Evolutionary conservation across 805 yeast species (phyloP).

Genomic region (Suhomyces sp.): DNA sequence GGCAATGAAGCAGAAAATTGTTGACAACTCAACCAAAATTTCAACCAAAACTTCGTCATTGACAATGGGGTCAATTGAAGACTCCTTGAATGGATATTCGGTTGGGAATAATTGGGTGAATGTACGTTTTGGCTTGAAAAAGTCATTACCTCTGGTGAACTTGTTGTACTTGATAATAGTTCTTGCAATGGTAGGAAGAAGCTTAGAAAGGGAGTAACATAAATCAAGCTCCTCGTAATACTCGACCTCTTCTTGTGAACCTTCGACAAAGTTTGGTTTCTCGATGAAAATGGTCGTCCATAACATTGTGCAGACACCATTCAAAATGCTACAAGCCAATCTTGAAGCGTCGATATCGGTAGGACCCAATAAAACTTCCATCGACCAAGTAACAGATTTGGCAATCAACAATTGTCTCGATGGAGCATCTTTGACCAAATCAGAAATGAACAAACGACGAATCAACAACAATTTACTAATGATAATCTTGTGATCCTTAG

Average conservation of each 20-base stretch:
- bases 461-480: slow-evolving; percentile 59
- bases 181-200: slow-evolving; percentile 52
- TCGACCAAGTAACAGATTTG: slow-evolving; percentile 51
- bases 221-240: slow-evolving; percentile 29
- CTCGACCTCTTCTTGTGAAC: slow-evolving; percentile 14
- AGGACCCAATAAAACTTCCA: slow-evolving; percentile 53
- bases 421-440: slow-evolving; percentile 25
- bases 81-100: slow-evolving; percentile 58
- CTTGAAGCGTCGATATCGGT: slow-evolving; percentile 59
- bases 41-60: slow-evolving; percentile 70
- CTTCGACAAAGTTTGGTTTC: slow-evolving; percentile 9
- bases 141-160: slow-evolving; percentile 43
- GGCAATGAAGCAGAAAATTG: slow-evolving; percentile 55
- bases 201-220: slow-evolving; percentile 48
- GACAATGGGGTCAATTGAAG: slow-evolving; percentile 71
- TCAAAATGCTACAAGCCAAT: slow-evolving; percentile 57
- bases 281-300: slow-evolving; percentile 27
- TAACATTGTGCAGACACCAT: slow-evolving; percentile 44
- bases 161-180: slow-evolving; percentile 53
- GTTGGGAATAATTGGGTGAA: slow-evolving; percentile 71
- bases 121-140: slow-evolving; percentile 56
- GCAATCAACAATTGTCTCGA: slow-evolving; percentile 41
- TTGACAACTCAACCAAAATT: slow-evolving; percentile 63
- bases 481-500: slow-evolving; percentile 53
- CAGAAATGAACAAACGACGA: slow-evolving; percentile 49